Evolutionary conservation across 2,329 filamentous ascomycete species (phyloP), one percentile per base, ranked within the genome.

Genomic region (Hypoxylon sp.): DNA sequence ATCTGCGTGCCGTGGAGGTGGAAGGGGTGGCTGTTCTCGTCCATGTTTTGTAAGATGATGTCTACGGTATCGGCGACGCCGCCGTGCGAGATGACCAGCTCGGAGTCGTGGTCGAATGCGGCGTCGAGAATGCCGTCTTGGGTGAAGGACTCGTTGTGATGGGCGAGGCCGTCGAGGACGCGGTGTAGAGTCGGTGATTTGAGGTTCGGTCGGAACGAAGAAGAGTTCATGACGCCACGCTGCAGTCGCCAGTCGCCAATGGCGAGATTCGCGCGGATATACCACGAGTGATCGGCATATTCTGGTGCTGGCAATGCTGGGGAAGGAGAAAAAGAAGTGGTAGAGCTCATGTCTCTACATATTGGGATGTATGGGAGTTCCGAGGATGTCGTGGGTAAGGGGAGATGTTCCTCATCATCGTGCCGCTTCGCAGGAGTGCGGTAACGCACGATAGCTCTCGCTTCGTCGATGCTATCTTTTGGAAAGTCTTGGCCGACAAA

Each of bases 1-100:
- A 89, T 86, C 65, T 82, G 80, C 68, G 85, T 81, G 4, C 87
- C 87, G 74, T 91, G 90, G 1, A 91, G 77, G 76, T 91, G 88
- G 79, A 90, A 89, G 0, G 88, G 89, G 69, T 89, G 86, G 58
- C 84, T 88, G 50, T 87, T 70, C 78, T 81, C 80, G 64, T 89
- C 87, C 63, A 86, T 80, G 69, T 89, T 90, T 74, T 88, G 87
- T 3, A 89, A 78, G 32, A 89, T 76, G 32, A 89, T 78, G 69
- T 89, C 86, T 22, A 89, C 80, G 6, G 85, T 80, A 63, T 81
- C 76, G 26, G 79, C 68, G 19, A 72, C 67, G 22, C 74, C 76
- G 53, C 80, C 81, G 59, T 87, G 81, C 24, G 84, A 79, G 30
- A 91, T 80, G 3, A 91, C 77, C 64, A 89, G 84, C 65, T 82